Evolutionary conservation across 2,329 filamentous ascomycete genomes (phyloP), one percentile per base, ranked within the genome.

Genomic region (Mariannaea elegans): DNA sequence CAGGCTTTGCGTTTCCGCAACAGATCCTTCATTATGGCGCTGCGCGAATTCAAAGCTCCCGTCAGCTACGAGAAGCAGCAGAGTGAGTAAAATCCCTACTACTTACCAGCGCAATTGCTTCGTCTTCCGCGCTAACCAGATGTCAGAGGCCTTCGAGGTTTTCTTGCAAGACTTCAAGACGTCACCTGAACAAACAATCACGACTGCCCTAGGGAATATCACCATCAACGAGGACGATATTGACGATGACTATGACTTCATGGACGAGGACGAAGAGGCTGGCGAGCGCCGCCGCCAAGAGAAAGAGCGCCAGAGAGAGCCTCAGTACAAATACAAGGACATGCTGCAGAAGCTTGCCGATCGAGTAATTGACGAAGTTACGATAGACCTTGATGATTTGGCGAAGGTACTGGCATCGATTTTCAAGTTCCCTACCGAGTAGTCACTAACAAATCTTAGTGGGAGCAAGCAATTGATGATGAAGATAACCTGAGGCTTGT

Each of bases 101-200:
- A 24, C 41, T 10, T 49, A 44, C 27, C 54, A 50, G 48, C 41
- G 27, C 46, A 44, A 53, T 27, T 50, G 50, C 55, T 24, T 46
- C 32, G 32, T 42, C 14, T 41, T 41, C 48, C 27, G 39, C 47
- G 62, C 76, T 79, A 73, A 76, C 67, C 6, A 58, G 18, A 31
- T 32, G 50, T 44, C 69, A 94, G 91, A 78, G 69, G 90, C 90
- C 49, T 95, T 99, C 77, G 90, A 97, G 78, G 88, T 91, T 72
- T 99, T 99, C 75, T 83, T 99, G 64, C 82, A 85, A 70, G 88
- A 88, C 64, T 99, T 96, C 87, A 98, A 99, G 81, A 90, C 90
- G 55, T 89, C 83, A 73, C 90, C 81, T 56, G 87, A 83, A 76
- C 85, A 84, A 60, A 86, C 90, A 60, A 88, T 96, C 67, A 88